Percentiles rank a stretch among this genome's conserved stretches.
These are phyloP conservation scores for Cochlearia excelsa DNA, from an alignment of 345 rosid species.

Conservation along the genomic window DNA sequence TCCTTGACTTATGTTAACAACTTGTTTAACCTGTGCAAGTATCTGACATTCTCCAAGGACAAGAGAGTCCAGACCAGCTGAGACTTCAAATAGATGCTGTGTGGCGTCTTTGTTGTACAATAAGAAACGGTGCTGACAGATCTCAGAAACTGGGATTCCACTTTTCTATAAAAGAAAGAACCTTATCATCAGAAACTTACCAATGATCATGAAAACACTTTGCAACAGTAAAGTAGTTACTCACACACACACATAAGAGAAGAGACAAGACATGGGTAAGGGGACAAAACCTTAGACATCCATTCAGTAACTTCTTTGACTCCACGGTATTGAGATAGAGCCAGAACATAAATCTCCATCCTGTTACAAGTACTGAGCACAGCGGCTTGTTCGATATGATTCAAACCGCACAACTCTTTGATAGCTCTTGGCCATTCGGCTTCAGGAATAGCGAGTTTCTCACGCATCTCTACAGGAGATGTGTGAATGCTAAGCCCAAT, in stretches of 20 bases:
- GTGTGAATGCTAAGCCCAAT: conserved; percentile 72
- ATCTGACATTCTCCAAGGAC: conserved; percentile 81
- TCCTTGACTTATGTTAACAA: conserved; percentile 64
- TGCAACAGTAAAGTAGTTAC: not conserved
- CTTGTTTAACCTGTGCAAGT: conserved; percentile 79
- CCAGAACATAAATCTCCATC: conserved; percentile 70
- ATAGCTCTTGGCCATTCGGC: conserved; percentile 86
- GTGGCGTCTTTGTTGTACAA: conserved; percentile 83
- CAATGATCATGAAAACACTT: not conserved
- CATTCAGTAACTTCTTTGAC: conserved; percentile 84
- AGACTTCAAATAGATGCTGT: conserved; percentile 83
- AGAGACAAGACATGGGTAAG: not conserved
- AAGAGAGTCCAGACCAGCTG: conserved; percentile 89
- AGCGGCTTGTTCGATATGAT: conserved; percentile 85
- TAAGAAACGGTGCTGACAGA: conserved; percentile 74
- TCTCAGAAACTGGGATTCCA: conserved; percentile 63
- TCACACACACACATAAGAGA: no score
- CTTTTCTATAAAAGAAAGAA: conserved; percentile 47
- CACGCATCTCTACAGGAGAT: conserved; percentile 70
- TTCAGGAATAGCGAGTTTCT: conserved; percentile 74
- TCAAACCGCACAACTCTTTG: conserved; percentile 67
- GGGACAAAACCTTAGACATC: conserved; percentile 72
- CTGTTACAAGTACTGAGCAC: conserved; percentile 80
- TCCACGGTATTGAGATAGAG: conserved; percentile 71
- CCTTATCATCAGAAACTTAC: not conserved